Base-by-base conservation (phyloP, 345 rosid species). In the Corchorus olitorius region DNA sequence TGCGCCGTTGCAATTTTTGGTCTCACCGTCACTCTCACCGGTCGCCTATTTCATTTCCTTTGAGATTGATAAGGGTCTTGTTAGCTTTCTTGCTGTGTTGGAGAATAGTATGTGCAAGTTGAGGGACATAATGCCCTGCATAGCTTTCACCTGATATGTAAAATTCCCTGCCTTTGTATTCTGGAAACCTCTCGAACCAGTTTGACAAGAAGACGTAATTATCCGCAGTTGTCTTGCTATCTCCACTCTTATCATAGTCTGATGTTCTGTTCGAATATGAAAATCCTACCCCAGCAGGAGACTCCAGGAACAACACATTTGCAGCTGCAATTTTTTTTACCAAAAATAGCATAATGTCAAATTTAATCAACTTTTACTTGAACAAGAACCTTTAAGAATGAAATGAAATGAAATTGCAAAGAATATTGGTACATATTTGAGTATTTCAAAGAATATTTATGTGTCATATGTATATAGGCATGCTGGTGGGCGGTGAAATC, bases 91-190 rank as follows among this genome's bases (percentile, higher is more conserved):
- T 72, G 80, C 86, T 90, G 48, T 90, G 88, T 74, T 62, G 9
- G 20, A 90, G 88, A 80, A 95, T 87, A 63, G 86, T 79, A 41
- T 87, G 90, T 5, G 96, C 92, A 62, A 95, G 90, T 43, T 93
- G 97, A 53, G 99, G 94, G 5, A 88, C 95, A 76, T 90, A 93
- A 79, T 95, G 98, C 0, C 97, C 98, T 0, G 97, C 97, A 59
- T 95, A 93, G 82, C 99, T 93, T 82, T 95, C 98, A 0, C 98
- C 99, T n/a, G 97, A 49, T 8, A 95, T 85, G 77, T 88, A 95
- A 34, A 95, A 84, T 0, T 89, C 93, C 60, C 94, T 83, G 70
- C 74, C 82, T 80, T 84, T 89, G 78, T 86, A 91, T 77, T 92
- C 97, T 0, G 99, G 98, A 79, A 93, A 95, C 72, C 97, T 89